These are phyloP conservation scores for Helotiales sp. DNA, from an alignment of 2,329 filamentous ascomycete genomes.

Conservation along the genomic window DNA sequence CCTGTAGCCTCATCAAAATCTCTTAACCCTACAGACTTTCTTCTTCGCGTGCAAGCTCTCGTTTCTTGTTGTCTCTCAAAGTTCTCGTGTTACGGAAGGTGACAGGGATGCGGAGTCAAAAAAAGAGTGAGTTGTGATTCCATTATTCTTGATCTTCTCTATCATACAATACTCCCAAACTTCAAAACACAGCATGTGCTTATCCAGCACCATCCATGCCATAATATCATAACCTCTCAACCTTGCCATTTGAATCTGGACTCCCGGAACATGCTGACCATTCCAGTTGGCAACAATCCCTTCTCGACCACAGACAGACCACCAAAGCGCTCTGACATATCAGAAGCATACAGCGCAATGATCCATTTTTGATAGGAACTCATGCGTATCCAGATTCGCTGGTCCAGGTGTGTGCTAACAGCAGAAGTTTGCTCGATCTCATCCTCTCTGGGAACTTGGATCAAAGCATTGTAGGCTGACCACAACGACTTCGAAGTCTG, in stretches of 20 bases:
- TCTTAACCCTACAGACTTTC: too few relatives aligned
- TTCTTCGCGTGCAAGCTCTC: too few relatives aligned
- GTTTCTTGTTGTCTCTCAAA: too few relatives aligned
- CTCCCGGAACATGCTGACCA: conserved; percentile 39
- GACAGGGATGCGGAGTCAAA: too few relatives aligned
- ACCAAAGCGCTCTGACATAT: conserved; percentile 41
- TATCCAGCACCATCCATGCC: too few relatives aligned
- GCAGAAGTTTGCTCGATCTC: conserved; percentile 24
- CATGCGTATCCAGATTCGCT: not conserved
- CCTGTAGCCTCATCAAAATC: too few relatives aligned
- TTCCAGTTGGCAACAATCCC: conserved; percentile 40
- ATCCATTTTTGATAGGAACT: conserved; percentile 39
- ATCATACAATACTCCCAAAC: too few relatives aligned
- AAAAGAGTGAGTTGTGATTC: too few relatives aligned
- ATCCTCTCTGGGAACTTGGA: conserved; percentile 29
- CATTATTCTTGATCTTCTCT: too few relatives aligned
- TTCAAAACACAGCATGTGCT: too few relatives aligned
- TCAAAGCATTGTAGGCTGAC: conserved; percentile 32
- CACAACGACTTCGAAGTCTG: conserved; percentile 33
- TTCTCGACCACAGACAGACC: conserved; percentile 40
- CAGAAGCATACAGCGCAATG: conserved; percentile 37
- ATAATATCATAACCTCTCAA: too few relatives aligned
- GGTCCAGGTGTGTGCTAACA: conserved; percentile 5
- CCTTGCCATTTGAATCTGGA: conserved; percentile 39
- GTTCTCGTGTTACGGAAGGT: too few relatives aligned